Evolutionary conservation across 768 basidiomycete species (phyloP).

Genomic region (Stropharia rugosoannulata): DNA sequence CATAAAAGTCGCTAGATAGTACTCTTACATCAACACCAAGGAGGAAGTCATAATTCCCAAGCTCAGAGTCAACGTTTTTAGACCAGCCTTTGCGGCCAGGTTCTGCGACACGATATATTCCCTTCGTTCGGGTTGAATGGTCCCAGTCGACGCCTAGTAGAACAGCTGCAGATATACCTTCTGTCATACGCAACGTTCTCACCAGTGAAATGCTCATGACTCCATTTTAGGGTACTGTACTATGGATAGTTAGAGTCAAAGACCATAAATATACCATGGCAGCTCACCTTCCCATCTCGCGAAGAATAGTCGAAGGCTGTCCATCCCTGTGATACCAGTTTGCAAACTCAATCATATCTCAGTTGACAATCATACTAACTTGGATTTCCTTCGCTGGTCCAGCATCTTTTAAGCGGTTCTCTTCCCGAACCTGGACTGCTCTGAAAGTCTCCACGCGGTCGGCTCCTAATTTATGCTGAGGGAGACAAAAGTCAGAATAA

Average conservation of each 20-base stretch:
- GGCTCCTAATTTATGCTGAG: constrained; percentile 81
- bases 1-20: not conserved
- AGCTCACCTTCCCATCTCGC: constrained; percentile 62
- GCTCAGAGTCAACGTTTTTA: constrained; percentile 71
- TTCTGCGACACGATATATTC: constrained; percentile 72
- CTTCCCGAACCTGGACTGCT: constrained; percentile 68
- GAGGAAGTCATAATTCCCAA: constrained; percentile 87
- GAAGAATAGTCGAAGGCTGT: constrained; percentile 86
- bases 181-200: constrained; percentile 3
- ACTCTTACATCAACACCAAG: constrained; percentile 66
- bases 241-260: constrained; percentile 21
- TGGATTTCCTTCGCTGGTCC: constrained; percentile 66
- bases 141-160: constrained; percentile 82
- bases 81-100: constrained; percentile 80
- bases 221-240: constrained; percentile 78
- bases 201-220: constrained; percentile 80
- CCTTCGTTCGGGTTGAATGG: constrained; percentile 56
- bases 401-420: constrained; percentile 62
- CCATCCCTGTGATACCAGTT: constrained; percentile 58
- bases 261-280: not conserved
- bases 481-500: constrained; percentile 8
- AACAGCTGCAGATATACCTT: not conserved
- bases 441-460: constrained; percentile 70
- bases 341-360: not conserved
- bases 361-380: constrained; percentile 34